Evolutionary conservation across 1,284 basidiomycete species (phyloP).

Genomic region (Heliocybe sulcata): DNA sequence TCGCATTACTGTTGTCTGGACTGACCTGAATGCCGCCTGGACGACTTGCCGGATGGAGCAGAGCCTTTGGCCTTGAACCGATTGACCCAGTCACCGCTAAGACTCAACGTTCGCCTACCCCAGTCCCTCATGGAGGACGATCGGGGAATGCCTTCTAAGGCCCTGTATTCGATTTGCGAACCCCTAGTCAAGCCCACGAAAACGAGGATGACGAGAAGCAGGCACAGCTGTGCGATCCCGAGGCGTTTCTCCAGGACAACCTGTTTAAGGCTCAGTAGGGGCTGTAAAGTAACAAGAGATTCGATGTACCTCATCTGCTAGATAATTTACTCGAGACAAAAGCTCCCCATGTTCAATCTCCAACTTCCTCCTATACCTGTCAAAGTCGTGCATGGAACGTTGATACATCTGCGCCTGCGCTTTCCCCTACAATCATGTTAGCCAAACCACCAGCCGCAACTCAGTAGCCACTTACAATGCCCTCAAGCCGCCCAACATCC

Average conservation of each 20-base stretch:
- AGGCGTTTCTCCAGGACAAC: constrained; percentile 80
- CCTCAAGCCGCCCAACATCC: constrained; percentile 73
- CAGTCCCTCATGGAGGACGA: constrained; percentile 37
- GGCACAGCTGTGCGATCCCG: constrained; percentile 75
- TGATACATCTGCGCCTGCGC: constrained; percentile 62
- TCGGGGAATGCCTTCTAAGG: constrained; percentile 8
- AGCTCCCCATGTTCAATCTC: constrained; percentile 68
- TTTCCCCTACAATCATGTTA: constrained; percentile 37
- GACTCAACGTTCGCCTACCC: constrained; percentile 46
- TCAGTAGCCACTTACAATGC: constrained; percentile 46
- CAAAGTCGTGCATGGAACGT: constrained; percentile 62
- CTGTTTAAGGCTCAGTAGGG: constrained; percentile 26
- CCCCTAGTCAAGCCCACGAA: constrained; percentile 84
- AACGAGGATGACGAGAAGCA: constrained; percentile 71
- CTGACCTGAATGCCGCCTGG: background rate
- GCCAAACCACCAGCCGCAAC: background rate
- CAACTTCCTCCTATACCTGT: constrained; percentile 57
- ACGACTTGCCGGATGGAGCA: background rate
- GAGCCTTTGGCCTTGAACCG: constrained; percentile 27
- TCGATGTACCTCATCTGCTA: constrained; percentile 63
- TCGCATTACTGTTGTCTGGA: too few species aligned
- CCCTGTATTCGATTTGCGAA: constrained; percentile 40
- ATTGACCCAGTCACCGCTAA: constrained; percentile 47
- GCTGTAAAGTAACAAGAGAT: background rate
- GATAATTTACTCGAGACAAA: constrained; percentile 55